Evolutionary conservation across 2,329 filamentous ascomycete species (phyloP).

Genomic region (Colletotrichum sp.): DNA sequence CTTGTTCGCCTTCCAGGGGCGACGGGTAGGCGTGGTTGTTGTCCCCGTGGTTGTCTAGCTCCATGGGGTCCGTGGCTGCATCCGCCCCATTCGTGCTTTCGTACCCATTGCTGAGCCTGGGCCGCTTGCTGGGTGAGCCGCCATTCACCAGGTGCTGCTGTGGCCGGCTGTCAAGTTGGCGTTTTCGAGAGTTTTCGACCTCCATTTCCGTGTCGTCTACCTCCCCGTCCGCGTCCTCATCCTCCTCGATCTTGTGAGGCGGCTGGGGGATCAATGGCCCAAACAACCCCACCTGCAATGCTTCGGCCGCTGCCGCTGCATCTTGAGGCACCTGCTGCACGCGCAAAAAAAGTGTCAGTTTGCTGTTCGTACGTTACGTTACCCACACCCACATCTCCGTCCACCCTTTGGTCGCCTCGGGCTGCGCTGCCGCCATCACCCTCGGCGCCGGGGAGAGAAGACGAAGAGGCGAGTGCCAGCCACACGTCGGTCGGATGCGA

Average conservation of each 20-base stretch:
- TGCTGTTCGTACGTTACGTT: conserved; percentile 20
- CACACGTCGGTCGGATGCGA: neutral
- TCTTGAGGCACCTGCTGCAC: conserved; percentile 53
- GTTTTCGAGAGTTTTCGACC: conserved; percentile 54
- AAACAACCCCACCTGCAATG: conserved; percentile 59
- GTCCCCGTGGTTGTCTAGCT: conserved; percentile 56
- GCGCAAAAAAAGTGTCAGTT: conserved; percentile 39
- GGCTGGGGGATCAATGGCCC: conserved; percentile 57
- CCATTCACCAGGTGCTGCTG: conserved; percentile 49
- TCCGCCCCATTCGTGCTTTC: conserved; percentile 54
- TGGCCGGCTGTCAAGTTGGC: conserved; percentile 48
- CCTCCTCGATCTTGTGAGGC: conserved; percentile 41
- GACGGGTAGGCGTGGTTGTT: conserved; percentile 70
- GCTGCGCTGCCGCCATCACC: neutral
- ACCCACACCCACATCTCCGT: conserved; percentile 9
- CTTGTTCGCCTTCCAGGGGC: conserved; percentile 63
- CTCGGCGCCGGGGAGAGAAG: conserved; percentile 21
- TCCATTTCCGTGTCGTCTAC: conserved; percentile 42
- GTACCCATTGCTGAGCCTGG: conserved; percentile 66
- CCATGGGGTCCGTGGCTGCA: conserved; percentile 58
- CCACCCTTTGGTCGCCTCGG: conserved; percentile 19
- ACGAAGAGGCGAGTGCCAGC: neutral
- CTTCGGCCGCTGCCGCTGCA: conserved; percentile 50
- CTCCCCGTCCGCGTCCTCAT: conserved; percentile 39
- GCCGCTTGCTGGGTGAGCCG: conserved; percentile 64